Conservation (phyloP, 1,284 basidiomycete species). For the Malassezia vespertilionis region DNA sequence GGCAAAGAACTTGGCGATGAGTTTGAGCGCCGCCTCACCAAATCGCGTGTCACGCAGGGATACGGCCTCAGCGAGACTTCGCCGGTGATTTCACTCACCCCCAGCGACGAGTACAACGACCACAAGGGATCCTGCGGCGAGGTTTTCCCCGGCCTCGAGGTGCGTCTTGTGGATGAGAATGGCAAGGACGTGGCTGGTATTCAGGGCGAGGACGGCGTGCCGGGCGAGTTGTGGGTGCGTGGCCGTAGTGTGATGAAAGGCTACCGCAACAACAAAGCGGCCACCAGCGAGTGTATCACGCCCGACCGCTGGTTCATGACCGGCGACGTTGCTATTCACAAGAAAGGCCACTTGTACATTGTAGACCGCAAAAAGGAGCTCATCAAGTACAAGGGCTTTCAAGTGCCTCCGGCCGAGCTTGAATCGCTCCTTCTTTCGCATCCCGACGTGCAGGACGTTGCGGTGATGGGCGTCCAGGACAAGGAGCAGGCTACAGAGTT, state of each 20-base stretch:
- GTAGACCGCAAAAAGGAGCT: conserved; percentile 41
- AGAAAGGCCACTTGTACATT: conserved; percentile 25
- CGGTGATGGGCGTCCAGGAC: conserved; percentile 30
- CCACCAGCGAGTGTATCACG: conserved; percentile 59
- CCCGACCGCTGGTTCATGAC: conserved; percentile 37
- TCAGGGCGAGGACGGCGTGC: conserved; percentile 53
- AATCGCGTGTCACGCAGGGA: conserved; percentile 44
- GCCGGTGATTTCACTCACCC: conserved; percentile 50
- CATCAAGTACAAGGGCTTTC: conserved; percentile 43
- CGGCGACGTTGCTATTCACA: conserved; percentile 31
- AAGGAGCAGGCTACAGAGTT: conserved; percentile 48
- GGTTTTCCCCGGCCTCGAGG: conserved; percentile 67
- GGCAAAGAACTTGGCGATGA: conserved; percentile 57
- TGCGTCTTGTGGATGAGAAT: conserved; percentile 58
- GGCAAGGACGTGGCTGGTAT: conserved; percentile 43
- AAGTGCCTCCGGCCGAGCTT: conserved; percentile 39
- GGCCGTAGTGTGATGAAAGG: conserved; percentile 62
- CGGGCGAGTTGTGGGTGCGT: conserved; percentile 69
- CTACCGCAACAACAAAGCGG: conserved; percentile 54
- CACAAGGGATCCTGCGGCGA: conserved; percentile 52
- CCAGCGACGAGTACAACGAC: conserved; percentile 19
- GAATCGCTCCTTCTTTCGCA: conserved; percentile 26
- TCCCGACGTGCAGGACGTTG: conserved; percentile 28
- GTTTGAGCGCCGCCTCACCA: conserved; percentile 53
- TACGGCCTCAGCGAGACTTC: conserved; percentile 72